Conservation (phyloP, 352 stramenopile species). For the Thalassiosira exigua region DNA sequence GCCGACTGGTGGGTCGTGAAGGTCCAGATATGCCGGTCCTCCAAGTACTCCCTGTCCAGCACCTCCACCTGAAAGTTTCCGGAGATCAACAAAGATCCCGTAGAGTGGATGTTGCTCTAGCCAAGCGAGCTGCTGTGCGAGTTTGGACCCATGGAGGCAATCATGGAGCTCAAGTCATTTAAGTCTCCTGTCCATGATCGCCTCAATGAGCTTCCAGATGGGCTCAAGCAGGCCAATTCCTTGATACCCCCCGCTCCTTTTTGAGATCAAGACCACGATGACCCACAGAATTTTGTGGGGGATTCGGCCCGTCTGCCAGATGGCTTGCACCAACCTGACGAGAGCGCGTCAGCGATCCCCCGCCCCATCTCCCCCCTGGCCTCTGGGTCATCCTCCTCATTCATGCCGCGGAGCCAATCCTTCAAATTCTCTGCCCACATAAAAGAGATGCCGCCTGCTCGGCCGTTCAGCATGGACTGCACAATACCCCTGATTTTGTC, state of each 20-base stretch:
- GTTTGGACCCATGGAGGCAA: slow-evolving; percentile 23
- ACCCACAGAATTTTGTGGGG: slow-evolving; percentile 30
- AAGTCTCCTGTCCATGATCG: slow-evolving; percentile 32
- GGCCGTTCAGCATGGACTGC: slow-evolving; percentile 5
- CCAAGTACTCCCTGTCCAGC: too few relatives aligned
- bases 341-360: slow-evolving; percentile 14
- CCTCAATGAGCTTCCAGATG: slow-evolving; percentile 38
- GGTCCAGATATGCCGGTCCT: too few relatives aligned
- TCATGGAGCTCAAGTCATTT: not conserved
- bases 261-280: slow-evolving; percentile 26
- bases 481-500: slow-evolving; percentile 22
- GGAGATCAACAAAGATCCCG: slow-evolving; percentile 36
- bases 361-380: not conserved
- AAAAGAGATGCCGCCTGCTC: slow-evolving; percentile 2
- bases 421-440: slow-evolving; percentile 29
- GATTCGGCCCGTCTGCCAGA: slow-evolving; percentile 33
- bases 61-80: too few relatives aligned
- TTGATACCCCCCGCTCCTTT: slow-evolving; percentile 27
- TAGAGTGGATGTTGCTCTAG: slow-evolving; percentile 23
- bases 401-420: slow-evolving; percentile 11
- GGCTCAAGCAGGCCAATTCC: slow-evolving; percentile 35
- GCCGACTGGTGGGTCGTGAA: too few relatives aligned
- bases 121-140: slow-evolving; percentile 34
- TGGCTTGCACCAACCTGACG: slow-evolving; percentile 30
- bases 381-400: slow-evolving; percentile 13